These are phyloP conservation scores for Flaveria ramosissima DNA, from an alignment of 129 eudicot species.

Conservation along the genomic window DNA sequence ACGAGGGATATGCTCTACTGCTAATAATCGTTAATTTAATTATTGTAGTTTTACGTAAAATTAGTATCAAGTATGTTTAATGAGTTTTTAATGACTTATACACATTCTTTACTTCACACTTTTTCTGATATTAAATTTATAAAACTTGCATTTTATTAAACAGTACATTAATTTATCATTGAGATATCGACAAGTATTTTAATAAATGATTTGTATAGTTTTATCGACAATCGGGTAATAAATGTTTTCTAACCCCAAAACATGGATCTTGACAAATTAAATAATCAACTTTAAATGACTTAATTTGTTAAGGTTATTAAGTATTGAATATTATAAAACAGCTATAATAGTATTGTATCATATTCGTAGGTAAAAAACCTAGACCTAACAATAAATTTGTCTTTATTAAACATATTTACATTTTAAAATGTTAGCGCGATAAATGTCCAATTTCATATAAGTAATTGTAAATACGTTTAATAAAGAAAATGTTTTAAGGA, in stretches of 20 bases:
- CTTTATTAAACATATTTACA: neutral
- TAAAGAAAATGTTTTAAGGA: too few species aligned
- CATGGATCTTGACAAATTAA: neutral
- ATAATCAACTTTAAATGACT: neutral
- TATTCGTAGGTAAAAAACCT: neutral
- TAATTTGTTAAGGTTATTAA: too few species aligned
- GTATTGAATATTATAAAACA: neutral
- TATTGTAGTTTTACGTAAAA: neutral
- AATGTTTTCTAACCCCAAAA: neutral
- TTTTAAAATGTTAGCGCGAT: neutral
- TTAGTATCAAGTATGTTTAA: too few species aligned
- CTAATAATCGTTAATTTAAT: neutral
- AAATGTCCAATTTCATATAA: neutral
- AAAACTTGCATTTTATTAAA: too few species aligned
- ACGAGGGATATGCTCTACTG: slow-evolving; percentile 1
- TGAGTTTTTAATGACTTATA: too few species aligned
- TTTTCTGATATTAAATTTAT: too few species aligned
- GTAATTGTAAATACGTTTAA: too few species aligned
- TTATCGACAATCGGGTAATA: neutral
- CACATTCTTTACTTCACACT: too few species aligned
- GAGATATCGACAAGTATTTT: too few species aligned
- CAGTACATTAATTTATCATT: too few species aligned
- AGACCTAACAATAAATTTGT: neutral
- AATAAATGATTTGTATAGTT: neutral
- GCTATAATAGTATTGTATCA: neutral